Evolutionary conservation across 2,329 filamentous ascomycete genomes (phyloP).

Genomic region (Chrysosporium queenslandicum): DNA sequence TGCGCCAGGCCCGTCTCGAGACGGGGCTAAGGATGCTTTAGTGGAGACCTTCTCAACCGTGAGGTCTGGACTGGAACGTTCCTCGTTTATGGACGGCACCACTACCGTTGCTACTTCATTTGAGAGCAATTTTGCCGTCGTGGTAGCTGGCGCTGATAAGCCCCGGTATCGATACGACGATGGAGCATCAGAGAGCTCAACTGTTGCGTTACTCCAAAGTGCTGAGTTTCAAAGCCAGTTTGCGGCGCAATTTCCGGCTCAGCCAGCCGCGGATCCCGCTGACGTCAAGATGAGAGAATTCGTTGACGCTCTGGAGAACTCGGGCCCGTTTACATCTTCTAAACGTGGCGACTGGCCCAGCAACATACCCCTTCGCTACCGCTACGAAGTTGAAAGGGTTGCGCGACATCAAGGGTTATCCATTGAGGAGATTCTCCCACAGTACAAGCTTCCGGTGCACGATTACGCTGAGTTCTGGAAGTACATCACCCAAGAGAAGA

Average conservation of each 20-base stretch:
- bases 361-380: conserved; percentile 27
- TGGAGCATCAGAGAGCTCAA: conserved; percentile 7
- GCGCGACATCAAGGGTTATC: conserved; percentile 25
- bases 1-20: not conserved
- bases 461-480: conserved; percentile 28
- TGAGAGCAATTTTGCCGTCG: not conserved
- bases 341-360: conserved; percentile 20
- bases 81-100: conserved; percentile 4
- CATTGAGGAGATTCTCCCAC: conserved; percentile 24
- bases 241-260: not conserved
- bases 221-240: conserved; percentile 6
- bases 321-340: conserved; percentile 30
- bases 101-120: conserved; percentile 14
- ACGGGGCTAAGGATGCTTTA: not conserved
- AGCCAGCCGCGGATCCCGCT: not conserved
- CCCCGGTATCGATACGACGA: not conserved
- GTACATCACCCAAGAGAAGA: conserved; percentile 23
- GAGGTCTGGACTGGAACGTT: not conserved
- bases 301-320: conserved; percentile 23
- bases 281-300: conserved; percentile 19
- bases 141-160: not conserved
- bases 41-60: conserved; percentile 10
- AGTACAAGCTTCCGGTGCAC: conserved; percentile 18
- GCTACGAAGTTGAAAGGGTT: conserved; percentile 33
- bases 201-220: not conserved